Evolutionary conservation across 1,284 basidiomycete genomes (phyloP).

Genomic region (Malassezia sp.): DNA sequence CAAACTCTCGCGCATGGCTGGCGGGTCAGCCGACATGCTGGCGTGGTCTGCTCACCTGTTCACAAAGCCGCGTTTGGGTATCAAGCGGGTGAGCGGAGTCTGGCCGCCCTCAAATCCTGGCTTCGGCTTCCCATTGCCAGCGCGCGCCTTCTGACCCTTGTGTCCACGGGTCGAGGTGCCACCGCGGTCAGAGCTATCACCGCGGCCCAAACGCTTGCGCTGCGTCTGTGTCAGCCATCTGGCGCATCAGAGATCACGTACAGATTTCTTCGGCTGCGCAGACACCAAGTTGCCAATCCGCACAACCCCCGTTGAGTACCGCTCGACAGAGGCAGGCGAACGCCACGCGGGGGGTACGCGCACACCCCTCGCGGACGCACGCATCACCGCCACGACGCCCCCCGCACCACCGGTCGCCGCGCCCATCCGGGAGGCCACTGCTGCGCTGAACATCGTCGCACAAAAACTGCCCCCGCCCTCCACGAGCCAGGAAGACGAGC

Average conservation of each 20-base stretch:
- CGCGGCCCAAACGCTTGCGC: constrained; percentile 89
- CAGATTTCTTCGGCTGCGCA: constrained; percentile 12
- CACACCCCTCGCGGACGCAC: constrained; percentile 1
- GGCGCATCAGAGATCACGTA: background rate
- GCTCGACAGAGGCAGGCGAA: background rate
- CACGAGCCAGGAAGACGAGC: background rate
- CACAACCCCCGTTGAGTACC: constrained; percentile 1
- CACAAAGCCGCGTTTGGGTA: constrained; percentile 86
- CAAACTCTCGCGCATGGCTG: constrained; percentile 54
- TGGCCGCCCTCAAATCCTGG: constrained; percentile 84
- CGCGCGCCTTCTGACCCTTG: constrained; percentile 88
- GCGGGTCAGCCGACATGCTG: constrained; percentile 48
- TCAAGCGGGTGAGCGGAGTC: constrained; percentile 77
- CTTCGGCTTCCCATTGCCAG: constrained; percentile 74
- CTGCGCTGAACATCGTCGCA: background rate
- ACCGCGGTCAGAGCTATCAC: constrained; percentile 77
- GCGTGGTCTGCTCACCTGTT: no score
- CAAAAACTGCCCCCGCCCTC: background rate
- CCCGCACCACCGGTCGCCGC: constrained; percentile 1
- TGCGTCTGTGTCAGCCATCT: no score
- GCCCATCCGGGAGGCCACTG: background rate
- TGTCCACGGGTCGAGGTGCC: constrained; percentile 84
- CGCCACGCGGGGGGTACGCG: background rate
- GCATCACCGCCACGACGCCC: no score
- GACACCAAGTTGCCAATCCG: constrained; percentile 16